Evolutionary conservation across 345 rosid species (phyloP).

Genomic region (Eucalyptus victrix): DNA sequence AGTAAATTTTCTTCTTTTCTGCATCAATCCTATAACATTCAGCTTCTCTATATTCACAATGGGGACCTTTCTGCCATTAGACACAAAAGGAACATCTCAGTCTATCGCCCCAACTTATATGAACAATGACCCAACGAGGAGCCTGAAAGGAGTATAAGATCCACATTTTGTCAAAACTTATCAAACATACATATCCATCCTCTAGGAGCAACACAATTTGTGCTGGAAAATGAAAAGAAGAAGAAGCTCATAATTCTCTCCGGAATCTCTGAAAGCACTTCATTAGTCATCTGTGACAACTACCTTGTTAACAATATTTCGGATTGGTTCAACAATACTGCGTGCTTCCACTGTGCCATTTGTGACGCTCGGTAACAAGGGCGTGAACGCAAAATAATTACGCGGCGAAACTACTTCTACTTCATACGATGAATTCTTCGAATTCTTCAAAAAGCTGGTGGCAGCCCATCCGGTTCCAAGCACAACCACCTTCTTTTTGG

Average conservation of each 20-base stretch:
- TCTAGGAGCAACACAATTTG: not conserved
- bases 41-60: slow-evolving; percentile 47
- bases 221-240: not conserved
- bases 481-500: slow-evolving; percentile 67
- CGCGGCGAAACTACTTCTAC: slow-evolving; percentile 70
- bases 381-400: slow-evolving; percentile 76
- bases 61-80: slow-evolving; percentile 33
- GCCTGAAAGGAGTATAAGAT: not conserved
- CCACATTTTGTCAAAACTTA: not conserved
- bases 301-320: slow-evolving; percentile 50
- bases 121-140: not conserved
- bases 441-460: slow-evolving; percentile 51
- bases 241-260: not conserved
- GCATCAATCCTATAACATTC: slow-evolving; percentile 62
- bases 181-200: not conserved
- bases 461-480: slow-evolving; percentile 87
- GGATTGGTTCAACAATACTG: slow-evolving; percentile 78
- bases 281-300: not conserved
- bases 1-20: slow-evolving; percentile 32
- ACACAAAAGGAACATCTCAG: not conserved
- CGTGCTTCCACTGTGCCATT: slow-evolving; percentile 85
- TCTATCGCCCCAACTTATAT: not conserved
- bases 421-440: slow-evolving; percentile 43
- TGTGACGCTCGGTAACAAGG: slow-evolving; percentile 73
- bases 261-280: not conserved